phyloP scores from a whole-genome alignment of 2,329 filamentous ascomycete species.

The Coleophoma eucalyptorum region DNA sequence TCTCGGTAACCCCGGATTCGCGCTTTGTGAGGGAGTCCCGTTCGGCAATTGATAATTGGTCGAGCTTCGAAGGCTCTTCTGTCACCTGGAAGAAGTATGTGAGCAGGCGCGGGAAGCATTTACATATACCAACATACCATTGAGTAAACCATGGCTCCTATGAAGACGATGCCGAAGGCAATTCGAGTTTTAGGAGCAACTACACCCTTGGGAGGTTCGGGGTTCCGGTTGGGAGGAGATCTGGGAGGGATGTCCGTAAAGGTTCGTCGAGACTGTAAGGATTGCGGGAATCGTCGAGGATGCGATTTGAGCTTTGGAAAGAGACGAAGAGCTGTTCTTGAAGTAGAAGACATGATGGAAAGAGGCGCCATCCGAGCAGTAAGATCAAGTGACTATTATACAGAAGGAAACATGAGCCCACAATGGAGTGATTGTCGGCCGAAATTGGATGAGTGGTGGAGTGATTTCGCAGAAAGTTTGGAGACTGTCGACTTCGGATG shows the following conservation, averaged over 20 bases:
- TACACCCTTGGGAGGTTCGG: constrained; percentile 20
- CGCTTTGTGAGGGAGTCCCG: constrained; percentile 79
- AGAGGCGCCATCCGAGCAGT: constrained; percentile 6
- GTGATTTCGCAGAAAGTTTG: not conserved
- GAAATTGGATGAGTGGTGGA: constrained; percentile 1
- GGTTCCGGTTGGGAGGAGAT: constrained; percentile 2
- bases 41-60: constrained; percentile 73
- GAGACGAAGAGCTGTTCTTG: constrained; percentile 16
- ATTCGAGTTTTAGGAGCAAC: constrained; percentile 42
- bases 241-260: constrained; percentile 7
- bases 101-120: not conserved
- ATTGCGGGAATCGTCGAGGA: constrained; percentile 6
- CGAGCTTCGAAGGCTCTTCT: constrained; percentile 38
- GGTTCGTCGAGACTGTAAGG: constrained; percentile 15
- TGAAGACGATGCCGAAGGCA: constrained; percentile 42
- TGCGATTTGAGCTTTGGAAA: constrained; percentile 11
- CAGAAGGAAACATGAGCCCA: constrained; percentile 19
- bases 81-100: constrained; percentile 21
- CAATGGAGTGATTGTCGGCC: constrained; percentile 10
- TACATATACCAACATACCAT: constrained; percentile 34
- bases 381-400: constrained; percentile 10
- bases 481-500: not conserved
- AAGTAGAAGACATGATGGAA: constrained; percentile 19
- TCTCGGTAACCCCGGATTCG: constrained; percentile 67
- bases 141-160: constrained; percentile 43